Base-by-base conservation (phyloP, 345 rosid genomes). In the Gossypium ekmanianum region DNA sequence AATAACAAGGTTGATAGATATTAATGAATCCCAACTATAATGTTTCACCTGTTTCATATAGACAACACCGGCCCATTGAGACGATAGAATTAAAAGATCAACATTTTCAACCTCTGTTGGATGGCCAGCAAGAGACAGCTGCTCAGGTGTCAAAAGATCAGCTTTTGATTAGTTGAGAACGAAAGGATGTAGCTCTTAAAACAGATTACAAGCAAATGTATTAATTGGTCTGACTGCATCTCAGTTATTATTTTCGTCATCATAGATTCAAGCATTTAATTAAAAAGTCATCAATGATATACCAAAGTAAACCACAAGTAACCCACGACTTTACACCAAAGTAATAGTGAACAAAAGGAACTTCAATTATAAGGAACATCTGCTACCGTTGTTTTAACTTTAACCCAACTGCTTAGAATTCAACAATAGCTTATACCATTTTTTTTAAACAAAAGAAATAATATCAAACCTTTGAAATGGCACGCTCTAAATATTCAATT, bases 41-140 rank as follows among this genome's bases (percentile, higher is more conserved):
- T 48, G 50, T 26, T 66, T 78, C 47, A 92, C 98, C 97, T 88
- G 97, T 63, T 81, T 81, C 47, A 86, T 79, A 80, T 75, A 85
- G 77, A 90, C 89, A 57, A 86, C 76, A 58, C 97, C 98, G 56
- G 98, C 95, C 90, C 90, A 90, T 62, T 87, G 91, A 27, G 93
- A 94, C 66, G 97, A 88, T 61, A 88, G 80, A 77, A 94, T 89
- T 22, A 91, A 84, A 73, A 83, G 91, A 85, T 89, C 89, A 12
- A 86, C 70, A 76, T 91, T 81, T 71, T 87, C 92, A 0, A 74
- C 83, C 68, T 76, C 86, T 56, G 84, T 79, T 48, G 87, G 87
- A 79, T 84, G 73, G 20, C 83, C 79, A 66, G 79, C 73, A 76
- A 78, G 77, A 71, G 72, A 80, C 43, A 94, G 87, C 97, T 94